A percentile compares a stretch with the other conserved stretches of the same genome.
Conservation (phyloP, 495 filamentous ascomycete species). For the Aspergillus sparsus region DNA sequence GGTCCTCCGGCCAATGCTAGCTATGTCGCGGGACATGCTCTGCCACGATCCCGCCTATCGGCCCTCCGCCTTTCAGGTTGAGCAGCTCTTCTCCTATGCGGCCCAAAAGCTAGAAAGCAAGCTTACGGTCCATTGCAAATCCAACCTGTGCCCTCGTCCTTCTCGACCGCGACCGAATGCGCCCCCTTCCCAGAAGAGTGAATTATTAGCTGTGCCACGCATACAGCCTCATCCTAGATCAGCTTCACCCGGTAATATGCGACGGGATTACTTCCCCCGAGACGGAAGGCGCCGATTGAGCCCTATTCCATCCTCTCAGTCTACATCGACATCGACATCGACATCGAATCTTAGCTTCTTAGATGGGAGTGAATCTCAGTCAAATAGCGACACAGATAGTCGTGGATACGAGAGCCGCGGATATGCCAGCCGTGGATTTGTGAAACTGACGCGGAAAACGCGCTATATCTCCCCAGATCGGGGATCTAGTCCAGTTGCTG, state of each 20-base stretch:
- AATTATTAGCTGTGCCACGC: conserved; percentile 10
- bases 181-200: background rate
- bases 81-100: conserved; percentile 25
- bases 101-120: conserved; percentile 25
- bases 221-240: conserved; percentile 2
- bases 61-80: conserved; percentile 40
- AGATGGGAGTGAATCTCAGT: conserved; percentile 4
- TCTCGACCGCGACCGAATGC: conserved; percentile 8
- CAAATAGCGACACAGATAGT: conserved; percentile 13
- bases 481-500: conserved; percentile 10
- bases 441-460: background rate
- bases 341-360: conserved; percentile 13
- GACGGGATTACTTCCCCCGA: background rate
- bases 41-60: conserved; percentile 38
- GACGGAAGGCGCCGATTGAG: conserved; percentile 13
- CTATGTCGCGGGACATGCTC: conserved; percentile 48
- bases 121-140: conserved; percentile 26
- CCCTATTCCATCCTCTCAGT: background rate
- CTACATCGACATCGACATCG: conserved; percentile 5
- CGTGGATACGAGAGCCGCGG: background rate
- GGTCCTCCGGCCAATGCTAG: conserved; percentile 43
- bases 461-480: conserved; percentile 16
- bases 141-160: conserved; percentile 14
- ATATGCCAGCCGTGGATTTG: background rate
- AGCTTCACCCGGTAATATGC: background rate